These are phyloP conservation scores for Cutaneotrichosporon arboriforme DNA, from an alignment of 1,284 basidiomycete species.

Conservation along the genomic window DNA sequence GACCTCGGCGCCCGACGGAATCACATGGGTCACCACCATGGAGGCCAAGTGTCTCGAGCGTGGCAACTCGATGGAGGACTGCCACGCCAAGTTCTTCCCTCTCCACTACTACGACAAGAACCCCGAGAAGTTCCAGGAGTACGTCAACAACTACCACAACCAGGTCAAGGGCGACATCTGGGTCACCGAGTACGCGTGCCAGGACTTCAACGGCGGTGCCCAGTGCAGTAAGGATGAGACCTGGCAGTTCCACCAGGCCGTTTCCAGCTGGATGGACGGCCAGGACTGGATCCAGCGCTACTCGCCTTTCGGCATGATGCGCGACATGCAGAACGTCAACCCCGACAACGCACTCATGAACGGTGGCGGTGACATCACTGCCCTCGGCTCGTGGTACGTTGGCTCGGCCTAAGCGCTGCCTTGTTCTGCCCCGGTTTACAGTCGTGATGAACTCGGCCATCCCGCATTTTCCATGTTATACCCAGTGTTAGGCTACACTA, in stretches of 20 bases:
- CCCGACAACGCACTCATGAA: slow-evolving; percentile 54
- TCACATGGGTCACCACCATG: slow-evolving; percentile 60
- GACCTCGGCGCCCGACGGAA: slow-evolving; percentile 5
- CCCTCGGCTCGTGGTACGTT: slow-evolving; percentile 36
- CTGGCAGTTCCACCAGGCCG: slow-evolving; percentile 56
- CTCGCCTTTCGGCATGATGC: slow-evolving; percentile 67
- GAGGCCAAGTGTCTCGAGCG: slow-evolving; percentile 49
- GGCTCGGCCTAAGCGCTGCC: slow-evolving; percentile 3
- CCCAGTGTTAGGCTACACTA: no score
- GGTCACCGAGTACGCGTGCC: slow-evolving; percentile 48
- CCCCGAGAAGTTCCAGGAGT: slow-evolving; percentile 36
- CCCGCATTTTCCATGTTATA: no score
- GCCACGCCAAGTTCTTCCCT: slow-evolving; percentile 36
- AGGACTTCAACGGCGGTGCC: slow-evolving; percentile 61
- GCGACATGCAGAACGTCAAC: slow-evolving; percentile 65
- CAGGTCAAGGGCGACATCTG: slow-evolving; percentile 31
- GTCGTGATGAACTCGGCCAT: no score
- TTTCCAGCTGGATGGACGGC: slow-evolving; percentile 57
- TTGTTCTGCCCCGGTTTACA: no score
- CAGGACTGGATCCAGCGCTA: slow-evolving; percentile 57
- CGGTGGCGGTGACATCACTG: slow-evolving; percentile 37
- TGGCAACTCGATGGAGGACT: slow-evolving; percentile 24
- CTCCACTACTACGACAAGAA: slow-evolving; percentile 46
- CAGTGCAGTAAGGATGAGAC: slow-evolving; percentile 55
- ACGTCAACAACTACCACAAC: slow-evolving; percentile 42